Percentiles rank a stretch among this genome's conserved stretches.
These are phyloP conservation scores for Boletus subluridellus DNA, from an alignment of 1,284 basidiomycete genomes.

Conservation along the genomic window DNA sequence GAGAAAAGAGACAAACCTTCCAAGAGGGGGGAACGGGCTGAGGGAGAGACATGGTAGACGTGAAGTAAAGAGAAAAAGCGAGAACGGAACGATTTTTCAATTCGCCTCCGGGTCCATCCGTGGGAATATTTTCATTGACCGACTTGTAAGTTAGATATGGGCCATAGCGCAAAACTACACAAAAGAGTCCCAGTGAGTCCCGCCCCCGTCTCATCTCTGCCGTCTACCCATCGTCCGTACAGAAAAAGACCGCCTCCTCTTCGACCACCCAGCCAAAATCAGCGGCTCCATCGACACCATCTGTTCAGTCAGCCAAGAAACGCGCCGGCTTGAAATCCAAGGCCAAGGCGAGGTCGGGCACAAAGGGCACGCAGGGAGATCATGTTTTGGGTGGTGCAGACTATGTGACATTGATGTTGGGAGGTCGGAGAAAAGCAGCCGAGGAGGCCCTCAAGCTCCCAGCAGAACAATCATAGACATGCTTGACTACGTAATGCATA, in stretches of 20 bases:
- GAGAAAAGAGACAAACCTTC: constrained; percentile 57
- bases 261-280: constrained; percentile 1
- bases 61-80: constrained; percentile 2
- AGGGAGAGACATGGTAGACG: constrained; percentile 68
- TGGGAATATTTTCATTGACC: constrained; percentile 24
- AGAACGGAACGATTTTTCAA: constrained; percentile 14
- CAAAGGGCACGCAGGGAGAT: constrained; percentile 32
- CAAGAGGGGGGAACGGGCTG: constrained; percentile 91
- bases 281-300: not conserved
- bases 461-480: constrained; percentile 15
- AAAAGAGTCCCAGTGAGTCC: constrained; percentile 38
- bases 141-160: constrained; percentile 23
- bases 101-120: constrained; percentile 27
- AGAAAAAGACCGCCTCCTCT: constrained; percentile 31
- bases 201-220: not conserved
- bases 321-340: constrained; percentile 45
- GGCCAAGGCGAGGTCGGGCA: constrained; percentile 35
- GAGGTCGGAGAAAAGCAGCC: constrained; percentile 59
- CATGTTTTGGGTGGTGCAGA: constrained; percentile 70
- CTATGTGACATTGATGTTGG: constrained; percentile 68
- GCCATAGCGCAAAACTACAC: constrained; percentile 42
- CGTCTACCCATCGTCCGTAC: not conserved
- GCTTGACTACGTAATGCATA: constrained; percentile 15
- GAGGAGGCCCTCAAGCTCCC: constrained; percentile 62
- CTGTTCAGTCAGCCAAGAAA: constrained; percentile 38